phyloP scores from a whole-genome alignment of 108 stramenopile species.

The Aurantiochytrium sp. region DNA sequence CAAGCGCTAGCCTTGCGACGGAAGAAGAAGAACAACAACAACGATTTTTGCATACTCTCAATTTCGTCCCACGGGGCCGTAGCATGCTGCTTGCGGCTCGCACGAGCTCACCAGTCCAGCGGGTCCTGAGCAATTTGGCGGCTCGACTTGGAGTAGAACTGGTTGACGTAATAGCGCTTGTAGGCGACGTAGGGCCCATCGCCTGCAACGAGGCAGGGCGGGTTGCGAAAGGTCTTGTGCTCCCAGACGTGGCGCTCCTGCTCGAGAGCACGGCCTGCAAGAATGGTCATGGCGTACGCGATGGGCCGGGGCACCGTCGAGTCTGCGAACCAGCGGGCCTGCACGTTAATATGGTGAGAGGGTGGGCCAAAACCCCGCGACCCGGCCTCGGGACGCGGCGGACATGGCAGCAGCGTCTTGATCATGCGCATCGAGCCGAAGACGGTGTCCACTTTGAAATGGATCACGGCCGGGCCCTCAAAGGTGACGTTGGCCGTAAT shows the following conservation, averaged over 20 bases:
- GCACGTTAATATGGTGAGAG: not conserved
- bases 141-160: not conserved
- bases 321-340: constrained; percentile 12
- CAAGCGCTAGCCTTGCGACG: too few relatives aligned
- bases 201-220: not conserved
- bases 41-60: too few relatives aligned
- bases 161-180: not conserved
- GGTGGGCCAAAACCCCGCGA: not conserved
- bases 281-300: not conserved
- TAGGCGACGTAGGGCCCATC: not conserved
- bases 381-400: not conserved
- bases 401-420: constrained; percentile 20
- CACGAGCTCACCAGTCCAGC: not conserved
- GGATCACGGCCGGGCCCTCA: not conserved
- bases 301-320: not conserved
- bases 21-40: not conserved
- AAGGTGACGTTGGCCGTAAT: not conserved
- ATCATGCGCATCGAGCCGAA: constrained; percentile 6
- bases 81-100: not conserved
- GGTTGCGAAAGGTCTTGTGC: not conserved
- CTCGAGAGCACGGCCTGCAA: not conserved
- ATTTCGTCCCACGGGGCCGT: too few relatives aligned
- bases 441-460: not conserved
- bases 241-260: constrained; percentile 14
- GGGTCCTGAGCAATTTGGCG: not conserved